Evolutionary conservation across 2,329 filamentous ascomycete genomes (phyloP).

Genomic region (Fusarium torreyae): DNA sequence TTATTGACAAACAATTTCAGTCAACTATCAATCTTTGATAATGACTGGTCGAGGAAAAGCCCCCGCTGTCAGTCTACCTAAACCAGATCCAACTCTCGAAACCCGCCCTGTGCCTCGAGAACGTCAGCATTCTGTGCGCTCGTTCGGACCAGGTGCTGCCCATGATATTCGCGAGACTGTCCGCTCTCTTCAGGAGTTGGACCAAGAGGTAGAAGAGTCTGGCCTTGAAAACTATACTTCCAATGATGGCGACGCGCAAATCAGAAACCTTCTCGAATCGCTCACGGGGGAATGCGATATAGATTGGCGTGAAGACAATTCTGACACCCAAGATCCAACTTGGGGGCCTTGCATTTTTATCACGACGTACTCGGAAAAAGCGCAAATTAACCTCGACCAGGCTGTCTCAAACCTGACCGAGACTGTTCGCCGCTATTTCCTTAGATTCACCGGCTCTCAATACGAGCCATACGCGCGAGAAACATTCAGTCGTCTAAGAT

Average conservation of each 20-base stretch:
- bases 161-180: neutral
- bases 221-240: neutral
- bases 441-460: neutral
- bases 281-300: slow-evolving; percentile 1
- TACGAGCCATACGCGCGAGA: slow-evolving; percentile 10
- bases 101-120: slow-evolving; percentile 6
- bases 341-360: slow-evolving; percentile 24
- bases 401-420: slow-evolving; percentile 17
- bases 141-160: slow-evolving; percentile 7
- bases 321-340: slow-evolving; percentile 11
- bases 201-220: slow-evolving; percentile 1
- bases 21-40: too few species aligned
- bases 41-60: slow-evolving; percentile 15
- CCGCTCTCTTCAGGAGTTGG: neutral
- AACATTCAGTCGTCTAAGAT: slow-evolving; percentile 14
- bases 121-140: slow-evolving; percentile 2
- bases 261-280: slow-evolving; percentile 5
- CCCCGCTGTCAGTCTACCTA: neutral
- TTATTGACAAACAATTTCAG: too few species aligned
- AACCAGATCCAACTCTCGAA: slow-evolving; percentile 9
- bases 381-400: slow-evolving; percentile 6
- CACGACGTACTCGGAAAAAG: slow-evolving; percentile 24
- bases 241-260: neutral
- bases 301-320: slow-evolving; percentile 5
- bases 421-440: slow-evolving; percentile 15